A percentile compares a stretch with the other conserved stretches of the same genome.
Evolutionary conservation across 371 early-diverging fungal species (phyloP).

Genomic region (Mucor circinelloides): DNA sequence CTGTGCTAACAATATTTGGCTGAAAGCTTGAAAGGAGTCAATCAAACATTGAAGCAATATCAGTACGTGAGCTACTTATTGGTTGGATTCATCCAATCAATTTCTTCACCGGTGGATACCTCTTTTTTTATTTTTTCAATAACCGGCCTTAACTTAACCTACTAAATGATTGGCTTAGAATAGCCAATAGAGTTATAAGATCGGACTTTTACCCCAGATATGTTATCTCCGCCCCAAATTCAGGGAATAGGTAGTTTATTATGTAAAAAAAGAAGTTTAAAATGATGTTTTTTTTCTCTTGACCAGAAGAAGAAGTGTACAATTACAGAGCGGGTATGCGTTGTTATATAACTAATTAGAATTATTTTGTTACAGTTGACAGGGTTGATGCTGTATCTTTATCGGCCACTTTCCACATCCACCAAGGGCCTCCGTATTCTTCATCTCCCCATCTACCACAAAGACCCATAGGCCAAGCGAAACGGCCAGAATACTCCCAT

Average conservation of each 20-base stretch:
- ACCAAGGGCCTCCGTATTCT: slow-evolving; percentile 55
- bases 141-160: too few species aligned
- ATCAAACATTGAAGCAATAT: too few species aligned
- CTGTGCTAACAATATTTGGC: too few species aligned
- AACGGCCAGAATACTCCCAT: slow-evolving; percentile 53
- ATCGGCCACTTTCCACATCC: slow-evolving; percentile 46
- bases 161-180: too few species aligned
- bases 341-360: background rate
- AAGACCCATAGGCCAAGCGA: slow-evolving; percentile 45
- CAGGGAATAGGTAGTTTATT: background rate
- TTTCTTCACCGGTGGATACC: too few species aligned
- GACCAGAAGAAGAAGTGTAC: slow-evolving; percentile 8
- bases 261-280: background rate
- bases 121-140: too few species aligned
- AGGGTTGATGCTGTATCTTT: background rate
- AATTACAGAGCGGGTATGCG: background rate
- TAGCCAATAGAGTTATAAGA: too few species aligned
- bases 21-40: too few species aligned
- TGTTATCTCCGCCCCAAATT: too few species aligned
- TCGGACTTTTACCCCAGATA: too few species aligned
- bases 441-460: slow-evolving; percentile 55
- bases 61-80: too few species aligned
- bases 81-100: too few species aligned
- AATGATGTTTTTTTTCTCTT: background rate
- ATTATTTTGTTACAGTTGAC: slow-evolving; percentile 7